These are phyloP conservation scores for Oryza meyeriana DNA, from an alignment of 176 grass and related monocot species.

Conservation along the genomic window DNA sequence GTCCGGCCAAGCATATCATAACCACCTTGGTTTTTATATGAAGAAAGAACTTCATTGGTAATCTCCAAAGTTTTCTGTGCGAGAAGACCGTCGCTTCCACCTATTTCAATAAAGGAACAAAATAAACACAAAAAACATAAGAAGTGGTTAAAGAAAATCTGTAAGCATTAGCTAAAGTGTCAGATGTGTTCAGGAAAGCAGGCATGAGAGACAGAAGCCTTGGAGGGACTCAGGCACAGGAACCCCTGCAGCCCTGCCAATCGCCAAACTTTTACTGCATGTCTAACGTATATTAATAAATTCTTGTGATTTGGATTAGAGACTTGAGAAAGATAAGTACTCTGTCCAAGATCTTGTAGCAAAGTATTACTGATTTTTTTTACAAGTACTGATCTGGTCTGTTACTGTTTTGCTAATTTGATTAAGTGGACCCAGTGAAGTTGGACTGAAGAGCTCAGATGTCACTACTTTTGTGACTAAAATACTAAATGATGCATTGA, in stretches of 20 bases:
- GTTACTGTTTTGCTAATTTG: background rate
- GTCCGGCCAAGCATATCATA: slow-evolving; percentile 99
- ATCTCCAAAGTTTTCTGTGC: slow-evolving; percentile 94
- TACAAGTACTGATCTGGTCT: background rate
- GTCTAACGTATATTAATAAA: background rate
- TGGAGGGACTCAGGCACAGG: background rate
- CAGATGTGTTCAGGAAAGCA: background rate
- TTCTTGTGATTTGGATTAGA: background rate
- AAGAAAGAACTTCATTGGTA: slow-evolving; percentile 85
- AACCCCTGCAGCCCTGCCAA: background rate
- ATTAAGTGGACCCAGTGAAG: background rate
- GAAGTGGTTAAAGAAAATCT: background rate
- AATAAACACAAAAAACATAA: background rate
- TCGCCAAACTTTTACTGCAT: background rate
- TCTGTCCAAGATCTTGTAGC: background rate
- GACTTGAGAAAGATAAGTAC: background rate
- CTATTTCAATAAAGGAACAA: slow-evolving; percentile 46
- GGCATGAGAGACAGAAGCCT: background rate
- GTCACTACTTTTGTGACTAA: background rate
- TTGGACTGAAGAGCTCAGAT: background rate
- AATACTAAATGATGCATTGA: background rate
- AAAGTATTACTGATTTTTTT: background rate
- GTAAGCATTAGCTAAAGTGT: background rate
- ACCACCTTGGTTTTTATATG: slow-evolving; percentile 99
- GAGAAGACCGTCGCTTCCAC: slow-evolving; percentile 88